Evolutionary conservation across 768 basidiomycete species (phyloP), one percentile per base, ranked within the genome.

Genomic region (Trametes punicea): DNA sequence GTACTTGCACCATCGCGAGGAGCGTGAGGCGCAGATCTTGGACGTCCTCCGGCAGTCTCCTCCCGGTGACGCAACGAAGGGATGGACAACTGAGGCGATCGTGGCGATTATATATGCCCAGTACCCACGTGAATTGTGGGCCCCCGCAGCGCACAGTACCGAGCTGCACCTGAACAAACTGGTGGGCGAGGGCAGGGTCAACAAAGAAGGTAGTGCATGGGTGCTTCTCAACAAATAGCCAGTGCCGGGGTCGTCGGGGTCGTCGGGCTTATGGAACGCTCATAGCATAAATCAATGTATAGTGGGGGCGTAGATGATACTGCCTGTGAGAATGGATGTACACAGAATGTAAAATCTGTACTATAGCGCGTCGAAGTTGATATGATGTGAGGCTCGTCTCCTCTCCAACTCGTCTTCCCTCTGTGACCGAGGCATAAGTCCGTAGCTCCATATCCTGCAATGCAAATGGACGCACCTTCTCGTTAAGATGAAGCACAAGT

Each of bases 321-420:
- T 49, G 36, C 47, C 16, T 20, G 45, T 15, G 30, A 20, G 51
- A 18, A 51, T 23, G 38, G 26, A 52, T 49, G 45, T 48, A 52
- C 46, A 46, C 46, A 48, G 38, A 59, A 46, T 27, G 31, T 39
- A 54, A 59, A 47, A 47, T 54, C 27, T 54, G 51, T 38, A 63
- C 78, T 77, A 97, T 64, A 98, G 74, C 11, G 96, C 96, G 69
- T 95, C 93, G 65, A 99, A 98, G 63, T 99, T 99, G 70, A 99
- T 96, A 65, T 93, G 88, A 72, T 97, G 93, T n/a, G 94, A 87
- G 27, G 85, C 83, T 63, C 88, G 80, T 64, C 92, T 80, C 56
- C 94, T 71, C 70, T 99, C 96, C 64, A 88, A 68, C 72, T 99
- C 96, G 69, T 98, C 96, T 68, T 98, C 95, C 58, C 92, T 79